These are phyloP conservation scores for Saksenaea vasiformis DNA, from an alignment of 371 early-diverging fungal species.

Conservation along the genomic window DNA sequence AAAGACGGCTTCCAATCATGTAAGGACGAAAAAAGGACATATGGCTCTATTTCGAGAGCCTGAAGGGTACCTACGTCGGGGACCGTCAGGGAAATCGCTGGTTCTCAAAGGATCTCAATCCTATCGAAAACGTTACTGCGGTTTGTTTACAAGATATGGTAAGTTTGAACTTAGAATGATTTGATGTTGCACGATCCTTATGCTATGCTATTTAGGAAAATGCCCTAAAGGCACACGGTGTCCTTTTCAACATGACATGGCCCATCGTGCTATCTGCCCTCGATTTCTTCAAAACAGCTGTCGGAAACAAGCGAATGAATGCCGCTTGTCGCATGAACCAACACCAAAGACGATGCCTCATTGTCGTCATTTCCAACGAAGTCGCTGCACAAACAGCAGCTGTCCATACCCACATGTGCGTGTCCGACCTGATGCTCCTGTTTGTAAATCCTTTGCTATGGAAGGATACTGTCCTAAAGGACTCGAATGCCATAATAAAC, in stretches of 20 bases:
- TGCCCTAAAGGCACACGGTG: slow-evolving; percentile 38
- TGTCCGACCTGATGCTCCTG: slow-evolving; percentile 53
- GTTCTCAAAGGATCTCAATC: slow-evolving; percentile 21
- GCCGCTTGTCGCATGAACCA: slow-evolving; percentile 53
- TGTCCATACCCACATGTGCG: slow-evolving; percentile 58
- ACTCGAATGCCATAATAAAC: slow-evolving; percentile 48
- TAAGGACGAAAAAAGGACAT: slow-evolving; percentile 45
- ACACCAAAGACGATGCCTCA: slow-evolving; percentile 54
- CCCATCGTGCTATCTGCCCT: slow-evolving; percentile 57
- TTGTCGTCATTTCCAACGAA: slow-evolving; percentile 58
- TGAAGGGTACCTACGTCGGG: slow-evolving; percentile 48
- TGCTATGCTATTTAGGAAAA: slow-evolving; percentile 22
- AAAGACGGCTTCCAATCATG: slow-evolving; percentile 2
- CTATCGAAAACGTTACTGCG: slow-evolving; percentile 27
- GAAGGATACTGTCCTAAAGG: slow-evolving; percentile 62
- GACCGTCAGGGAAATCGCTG: slow-evolving; percentile 30
- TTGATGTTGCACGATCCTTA: not conserved
- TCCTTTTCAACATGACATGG: slow-evolving; percentile 51
- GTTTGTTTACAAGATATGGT: slow-evolving; percentile 48
- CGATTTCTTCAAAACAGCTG: slow-evolving; percentile 51
- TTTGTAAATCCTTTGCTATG: slow-evolving; percentile 58
- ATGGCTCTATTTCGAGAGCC: slow-evolving; percentile 35
- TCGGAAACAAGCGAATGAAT: slow-evolving; percentile 31
- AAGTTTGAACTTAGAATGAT: slow-evolving; percentile 6
- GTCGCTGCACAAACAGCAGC: slow-evolving; percentile 44